Percentiles rank a stretch among this genome's conserved stretches.
These are phyloP conservation scores for Podospora appendiculata DNA, from an alignment of 495 filamentous ascomycete genomes.

Conservation along the genomic window DNA sequence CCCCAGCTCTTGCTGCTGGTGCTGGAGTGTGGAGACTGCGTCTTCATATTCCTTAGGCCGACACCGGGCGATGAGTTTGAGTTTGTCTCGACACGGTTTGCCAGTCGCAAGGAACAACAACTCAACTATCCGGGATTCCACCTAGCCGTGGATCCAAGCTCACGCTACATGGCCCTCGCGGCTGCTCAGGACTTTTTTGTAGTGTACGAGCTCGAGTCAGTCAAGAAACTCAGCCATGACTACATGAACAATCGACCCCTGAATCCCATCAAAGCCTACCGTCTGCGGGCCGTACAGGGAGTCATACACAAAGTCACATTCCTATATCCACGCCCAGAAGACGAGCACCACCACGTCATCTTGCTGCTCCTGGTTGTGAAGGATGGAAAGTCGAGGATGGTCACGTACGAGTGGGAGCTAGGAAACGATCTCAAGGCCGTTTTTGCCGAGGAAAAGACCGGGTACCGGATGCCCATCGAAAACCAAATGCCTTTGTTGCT, in stretches of 20 bases:
- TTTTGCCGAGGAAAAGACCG: conserved; percentile 32
- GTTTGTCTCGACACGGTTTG: conserved; percentile 53
- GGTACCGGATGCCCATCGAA: conserved; percentile 47
- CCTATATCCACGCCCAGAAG: conserved; percentile 60
- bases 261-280: conserved; percentile 40
- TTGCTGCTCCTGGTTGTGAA: conserved; percentile 64
- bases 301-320: conserved; percentile 83
- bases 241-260: conserved; percentile 27
- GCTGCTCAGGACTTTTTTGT: conserved; percentile 36
- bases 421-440: conserved; percentile 24
- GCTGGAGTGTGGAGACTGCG: conserved; percentile 57
- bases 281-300: conserved; percentile 56
- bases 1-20: conserved; percentile 71
- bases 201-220: conserved; percentile 54
- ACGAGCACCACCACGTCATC: conserved; percentile 59
- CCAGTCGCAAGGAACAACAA: conserved; percentile 44
- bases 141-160: conserved; percentile 72
- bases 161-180: conserved; percentile 38
- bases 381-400: conserved; percentile 51
- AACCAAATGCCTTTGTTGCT: conserved; percentile 58
- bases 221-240: conserved; percentile 35
- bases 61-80: conserved; percentile 34
- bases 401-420: conserved; percentile 70
- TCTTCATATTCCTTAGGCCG: conserved; percentile 60
- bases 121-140: conserved; percentile 56